phyloP scores from a whole-genome alignment of 2,329 filamentous ascomycete species.

The Botryotinia calthae region DNA sequence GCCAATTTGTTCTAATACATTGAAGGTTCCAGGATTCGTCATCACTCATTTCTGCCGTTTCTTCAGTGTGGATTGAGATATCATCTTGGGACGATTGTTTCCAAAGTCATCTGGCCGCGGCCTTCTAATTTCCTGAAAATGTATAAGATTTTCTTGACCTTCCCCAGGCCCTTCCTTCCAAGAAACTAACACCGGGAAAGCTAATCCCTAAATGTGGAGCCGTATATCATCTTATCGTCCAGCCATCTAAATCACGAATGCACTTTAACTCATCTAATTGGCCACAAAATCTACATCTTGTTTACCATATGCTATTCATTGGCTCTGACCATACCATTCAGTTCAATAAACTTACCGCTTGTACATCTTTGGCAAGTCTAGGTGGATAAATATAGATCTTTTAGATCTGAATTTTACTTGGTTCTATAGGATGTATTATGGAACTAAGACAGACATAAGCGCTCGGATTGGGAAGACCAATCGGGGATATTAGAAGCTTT shows the following conservation, averaged over 20 bases:
- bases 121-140: neutral
- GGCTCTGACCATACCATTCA: neutral
- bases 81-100: neutral
- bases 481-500: neutral
- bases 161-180: neutral
- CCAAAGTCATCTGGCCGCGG: slow-evolving; percentile 3
- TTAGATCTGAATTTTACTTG: neutral
- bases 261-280: neutral
- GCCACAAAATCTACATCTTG: neutral
- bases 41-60: neutral
- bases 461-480: neutral
- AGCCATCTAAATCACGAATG: neutral
- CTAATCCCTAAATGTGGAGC: slow-evolving; percentile 15
- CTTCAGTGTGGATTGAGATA: neutral
- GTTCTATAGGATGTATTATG: neutral
- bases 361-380: neutral
- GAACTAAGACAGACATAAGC: neutral
- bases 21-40: slow-evolving; percentile 3
- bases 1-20: slow-evolving; percentile 16
- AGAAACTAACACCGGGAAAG: slow-evolving; percentile 3
- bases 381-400: slow-evolving; percentile 14
- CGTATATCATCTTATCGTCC: neutral
- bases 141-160: neutral
- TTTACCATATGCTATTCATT: neutral
- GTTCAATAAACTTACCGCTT: neutral